These are phyloP conservation scores for Vigna angularis DNA, from an alignment of 306 rosid genomes.

Conservation along the genomic window DNA sequence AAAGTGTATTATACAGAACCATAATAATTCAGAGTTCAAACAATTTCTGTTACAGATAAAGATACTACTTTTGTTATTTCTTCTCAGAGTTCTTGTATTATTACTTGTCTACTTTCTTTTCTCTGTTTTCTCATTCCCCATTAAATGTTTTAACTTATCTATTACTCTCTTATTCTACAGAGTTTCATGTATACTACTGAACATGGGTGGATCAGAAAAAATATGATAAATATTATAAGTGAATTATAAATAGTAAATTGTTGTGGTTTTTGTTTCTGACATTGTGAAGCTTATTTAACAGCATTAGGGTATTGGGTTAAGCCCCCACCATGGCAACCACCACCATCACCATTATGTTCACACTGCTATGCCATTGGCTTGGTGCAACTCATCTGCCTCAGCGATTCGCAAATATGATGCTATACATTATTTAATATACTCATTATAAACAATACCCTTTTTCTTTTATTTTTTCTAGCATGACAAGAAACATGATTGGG, in stretches of 20 bases:
- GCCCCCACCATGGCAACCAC: slow-evolving; percentile 20
- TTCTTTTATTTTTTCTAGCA: slow-evolving; percentile 23
- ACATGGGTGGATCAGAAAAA: no score
- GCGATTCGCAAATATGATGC: slow-evolving; percentile 50
- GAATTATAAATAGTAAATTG: no score
- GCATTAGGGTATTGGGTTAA: neutral
- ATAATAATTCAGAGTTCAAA: neutral
- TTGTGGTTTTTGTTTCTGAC: no score
- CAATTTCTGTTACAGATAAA: neutral
- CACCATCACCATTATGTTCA: slow-evolving; percentile 29
- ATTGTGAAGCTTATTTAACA: no score
- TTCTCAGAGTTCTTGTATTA: no score
- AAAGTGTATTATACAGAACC: neutral
- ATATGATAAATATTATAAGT: no score
- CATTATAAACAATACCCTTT: slow-evolving; percentile 11
- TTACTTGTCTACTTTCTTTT: no score
- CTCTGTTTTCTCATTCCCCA: no score
- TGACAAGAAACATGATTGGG: slow-evolving; percentile 54
- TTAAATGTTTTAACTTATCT: no score
- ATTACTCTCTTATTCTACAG: no score
- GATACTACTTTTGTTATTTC: no score
- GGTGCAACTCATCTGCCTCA: slow-evolving; percentile 45
- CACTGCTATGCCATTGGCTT: slow-evolving; percentile 37
- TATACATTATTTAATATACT: neutral
- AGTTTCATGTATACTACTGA: no score